Evolutionary conservation across 2,329 filamentous ascomycete genomes (phyloP), one percentile per base, ranked within the genome.

Genomic region (Neoarthrinium moseri): DNA sequence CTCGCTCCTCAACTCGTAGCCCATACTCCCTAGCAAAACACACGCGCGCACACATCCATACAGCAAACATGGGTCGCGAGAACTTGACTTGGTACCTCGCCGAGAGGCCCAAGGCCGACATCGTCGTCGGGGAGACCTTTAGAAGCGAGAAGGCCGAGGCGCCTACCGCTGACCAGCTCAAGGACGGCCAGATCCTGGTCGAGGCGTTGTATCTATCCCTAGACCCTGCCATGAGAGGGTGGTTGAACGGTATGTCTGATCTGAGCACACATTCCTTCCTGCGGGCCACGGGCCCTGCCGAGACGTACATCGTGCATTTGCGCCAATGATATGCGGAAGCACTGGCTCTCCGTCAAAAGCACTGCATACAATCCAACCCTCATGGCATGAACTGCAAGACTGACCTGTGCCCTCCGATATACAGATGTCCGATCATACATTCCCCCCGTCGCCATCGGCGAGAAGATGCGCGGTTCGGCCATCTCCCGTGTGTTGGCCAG

Each of bases 221-320:
- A 30, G 86, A 89, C 65, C 86, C 86, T 2, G 84, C 86, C n/a
- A 89, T 89, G 85, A 78, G 86, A 56, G 81, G 81, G 48, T 89
- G 84, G 84, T 66, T 90, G 17, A 85, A 79, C 51, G 75, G 75
- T 78, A 53, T 24, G 66, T 58, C n/a, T n/a, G n/a, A n/a, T n/a
- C n/a, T n/a, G n/a, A n/a, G n/a, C n/a, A n/a, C n/a, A n/a, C n/a
- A n/a, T n/a, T n/a, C n/a, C n/a, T n/a, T n/a, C n/a, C n/a, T n/a
- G n/a, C n/a, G n/a, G n/a, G n/a, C n/a, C n/a, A n/a, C n/a, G n/a
- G n/a, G n/a, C n/a, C n/a, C n/a, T n/a, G n/a, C n/a, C n/a, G n/a
- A n/a, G n/a, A n/a, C n/a, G n/a, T n/a, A n/a, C n/a, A n/a, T n/a
- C n/a, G n/a, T n/a, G n/a, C n/a, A n/a, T n/a, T n/a, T n/a, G n/a